Conservation (phyloP, 1,284 basidiomycete species). For the Melampsora larici-populina region DNA sequence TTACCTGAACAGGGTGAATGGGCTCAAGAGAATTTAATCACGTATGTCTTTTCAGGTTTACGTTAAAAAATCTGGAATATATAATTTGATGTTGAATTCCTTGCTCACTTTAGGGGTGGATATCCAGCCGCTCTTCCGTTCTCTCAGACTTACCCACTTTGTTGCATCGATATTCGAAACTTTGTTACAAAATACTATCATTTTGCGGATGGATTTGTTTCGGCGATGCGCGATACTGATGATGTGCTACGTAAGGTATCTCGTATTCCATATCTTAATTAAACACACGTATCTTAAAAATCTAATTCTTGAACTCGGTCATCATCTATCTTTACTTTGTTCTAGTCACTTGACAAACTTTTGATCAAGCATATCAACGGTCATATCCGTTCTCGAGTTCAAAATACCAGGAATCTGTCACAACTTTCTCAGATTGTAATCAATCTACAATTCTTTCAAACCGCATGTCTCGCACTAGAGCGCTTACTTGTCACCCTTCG, state of each 20-base stretch:
- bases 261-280: background rate
- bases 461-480: slow-evolving; percentile 80
- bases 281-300: no score
- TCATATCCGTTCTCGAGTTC: slow-evolving; percentile 69
- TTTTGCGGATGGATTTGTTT: slow-evolving; percentile 88
- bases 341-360: slow-evolving; percentile 78
- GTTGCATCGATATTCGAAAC: slow-evolving; percentile 89
- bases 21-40: slow-evolving; percentile 17
- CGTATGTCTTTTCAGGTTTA: background rate
- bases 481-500: slow-evolving; percentile 67
- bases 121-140: slow-evolving; percentile 81
- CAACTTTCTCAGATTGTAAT: slow-evolving; percentile 92
- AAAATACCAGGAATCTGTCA: slow-evolving; percentile 71
- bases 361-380: slow-evolving; percentile 76
- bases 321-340: no score
- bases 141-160: slow-evolving; percentile 90
- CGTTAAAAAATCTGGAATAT: background rate
- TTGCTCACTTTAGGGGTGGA: slow-evolving; percentile 59
- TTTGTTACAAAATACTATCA: slow-evolving; percentile 96
- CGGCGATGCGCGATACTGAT: slow-evolving; percentile 87
- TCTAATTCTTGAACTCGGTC: no score
- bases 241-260: slow-evolving; percentile 79
- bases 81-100: slow-evolving; percentile 26
- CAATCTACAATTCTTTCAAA: slow-evolving; percentile 87
- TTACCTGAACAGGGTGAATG: slow-evolving; percentile 62